Conservation (phyloP, 257 asterid species). For the Plantago ovata region DNA sequence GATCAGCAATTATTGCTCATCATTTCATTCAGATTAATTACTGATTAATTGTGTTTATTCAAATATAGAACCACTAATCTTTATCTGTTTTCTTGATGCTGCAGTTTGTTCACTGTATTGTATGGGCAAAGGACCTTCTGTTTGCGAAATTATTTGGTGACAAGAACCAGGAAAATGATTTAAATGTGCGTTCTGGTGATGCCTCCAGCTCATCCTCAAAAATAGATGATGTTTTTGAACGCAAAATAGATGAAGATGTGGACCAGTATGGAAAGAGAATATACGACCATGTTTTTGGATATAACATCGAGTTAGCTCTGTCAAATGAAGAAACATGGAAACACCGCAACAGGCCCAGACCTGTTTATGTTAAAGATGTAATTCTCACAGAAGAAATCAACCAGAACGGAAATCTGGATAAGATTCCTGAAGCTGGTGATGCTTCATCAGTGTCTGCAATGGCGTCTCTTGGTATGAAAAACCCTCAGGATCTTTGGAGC, state of each 20-base stretch:
- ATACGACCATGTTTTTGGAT: conserved; percentile 94
- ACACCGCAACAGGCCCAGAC: conserved; percentile 82
- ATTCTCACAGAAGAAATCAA: conserved; percentile 34
- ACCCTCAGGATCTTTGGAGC: conserved; percentile 94
- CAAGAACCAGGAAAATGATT: conserved; percentile 84
- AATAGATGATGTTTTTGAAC: conserved; percentile 68
- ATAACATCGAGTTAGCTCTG: conserved; percentile 87
- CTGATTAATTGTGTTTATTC: too few relatives aligned
- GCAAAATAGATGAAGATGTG: conserved; percentile 55
- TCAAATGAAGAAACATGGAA: conserved; percentile 93
- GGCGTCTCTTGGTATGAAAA: conserved; percentile 78
- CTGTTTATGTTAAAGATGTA: conserved; percentile 66
- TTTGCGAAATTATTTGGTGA: conserved; percentile 95
- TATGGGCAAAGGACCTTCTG: conserved; percentile 98
- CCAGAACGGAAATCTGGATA: conserved; percentile 68
- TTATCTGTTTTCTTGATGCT: conserved; percentile 23
- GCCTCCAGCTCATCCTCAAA: conserved; percentile 63
- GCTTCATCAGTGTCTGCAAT: conserved; percentile 66
- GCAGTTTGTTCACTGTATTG: conserved; percentile 98
- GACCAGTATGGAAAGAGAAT: conserved; percentile 83
- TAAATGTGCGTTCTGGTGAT: conserved; percentile 76
- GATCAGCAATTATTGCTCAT: too few relatives aligned
- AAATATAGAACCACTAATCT: background rate
- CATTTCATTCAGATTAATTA: too few relatives aligned
- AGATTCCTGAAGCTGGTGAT: conserved; percentile 39